phyloP scores from a whole-genome alignment of 495 filamentous ascomycete species.

The Neurospora tetraspora region DNA sequence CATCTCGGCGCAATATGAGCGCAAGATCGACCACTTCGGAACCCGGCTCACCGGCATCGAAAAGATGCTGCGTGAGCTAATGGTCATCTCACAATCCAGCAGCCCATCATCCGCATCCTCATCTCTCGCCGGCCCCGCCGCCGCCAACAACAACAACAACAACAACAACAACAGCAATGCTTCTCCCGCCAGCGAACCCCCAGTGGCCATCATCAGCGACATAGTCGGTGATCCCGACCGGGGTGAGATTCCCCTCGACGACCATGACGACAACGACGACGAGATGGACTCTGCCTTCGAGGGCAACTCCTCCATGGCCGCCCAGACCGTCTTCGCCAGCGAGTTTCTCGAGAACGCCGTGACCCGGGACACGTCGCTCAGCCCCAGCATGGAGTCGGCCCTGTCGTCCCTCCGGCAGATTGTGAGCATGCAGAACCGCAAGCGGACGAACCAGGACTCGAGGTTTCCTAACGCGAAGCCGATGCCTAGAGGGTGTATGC shows the following conservation, averaged over 20 bases:
- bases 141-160: no score
- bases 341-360: constrained; percentile 53
- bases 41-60: constrained; percentile 52
- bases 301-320: constrained; percentile 48
- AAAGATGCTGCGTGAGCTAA: constrained; percentile 35
- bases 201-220: not conserved
- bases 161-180: not conserved
- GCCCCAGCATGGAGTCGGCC: constrained; percentile 45
- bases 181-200: not conserved
- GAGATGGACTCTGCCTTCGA: constrained; percentile 43
- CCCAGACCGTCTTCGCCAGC: constrained; percentile 55
- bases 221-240: constrained; percentile 1
- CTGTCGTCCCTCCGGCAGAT: constrained; percentile 49
- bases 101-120: not conserved
- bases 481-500: constrained; percentile 30
- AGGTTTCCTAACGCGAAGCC: constrained; percentile 35
- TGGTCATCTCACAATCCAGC: constrained; percentile 14
- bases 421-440: constrained; percentile 35
- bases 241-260: not conserved
- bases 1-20: constrained; percentile 62
- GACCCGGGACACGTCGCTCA: constrained; percentile 36
- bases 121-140: not conserved
- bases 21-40: constrained; percentile 59
- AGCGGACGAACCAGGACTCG: constrained; percentile 29
- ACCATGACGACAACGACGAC: constrained; percentile 18